These are phyloP conservation scores for Hortaea werneckii DNA, from an alignment of 2,329 filamentous ascomycete species.

Conservation along the genomic window DNA sequence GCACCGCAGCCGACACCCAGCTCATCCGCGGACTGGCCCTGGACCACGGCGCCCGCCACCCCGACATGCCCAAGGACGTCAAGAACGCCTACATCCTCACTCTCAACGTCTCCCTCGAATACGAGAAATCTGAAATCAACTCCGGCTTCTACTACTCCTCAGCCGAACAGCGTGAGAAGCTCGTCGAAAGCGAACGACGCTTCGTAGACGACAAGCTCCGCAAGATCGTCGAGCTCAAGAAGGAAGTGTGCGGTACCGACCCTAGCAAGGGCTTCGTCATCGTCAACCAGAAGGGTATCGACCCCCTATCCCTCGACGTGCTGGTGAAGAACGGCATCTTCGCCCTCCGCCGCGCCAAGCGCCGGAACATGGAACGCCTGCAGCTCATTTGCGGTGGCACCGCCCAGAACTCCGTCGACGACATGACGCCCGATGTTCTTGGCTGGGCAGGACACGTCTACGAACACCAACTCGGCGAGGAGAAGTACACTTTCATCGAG, in stretches of 20 bases:
- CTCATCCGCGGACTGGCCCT: conserved; percentile 86
- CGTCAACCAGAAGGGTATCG: conserved; percentile 98
- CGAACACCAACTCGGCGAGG: conserved; percentile 93
- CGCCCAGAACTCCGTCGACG: conserved; percentile 93
- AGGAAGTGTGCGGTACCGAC: conserved; percentile 89
- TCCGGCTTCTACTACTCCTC: conserved; percentile 97
- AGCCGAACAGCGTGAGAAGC: conserved; percentile 92
- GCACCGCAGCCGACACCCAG: conserved; percentile 88
- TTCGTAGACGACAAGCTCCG: conserved; percentile 94
- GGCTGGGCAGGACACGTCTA: conserved; percentile 96
- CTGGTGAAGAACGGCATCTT: conserved; percentile 97
- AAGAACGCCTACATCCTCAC: conserved; percentile 94
- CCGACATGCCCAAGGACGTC: conserved; percentile 94
- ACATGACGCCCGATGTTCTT: conserved; percentile 74
- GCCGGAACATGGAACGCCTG: conserved; percentile 96
- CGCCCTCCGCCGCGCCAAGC: conserved; percentile 85
- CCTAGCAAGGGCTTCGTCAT: conserved; percentile 93
- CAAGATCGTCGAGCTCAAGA: conserved; percentile 97
- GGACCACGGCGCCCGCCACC: conserved; percentile 91
- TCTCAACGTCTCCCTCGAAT: conserved; percentile 92
- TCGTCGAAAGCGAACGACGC: conserved; percentile 90
- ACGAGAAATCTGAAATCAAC: conserved; percentile 99
- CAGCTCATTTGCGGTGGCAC: conserved; percentile 87
- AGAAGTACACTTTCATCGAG: conserved; percentile 98
- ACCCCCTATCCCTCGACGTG: conserved; percentile 89